Conservation (phyloP, 176 grass and related monocot genomes). For the Guadua angustifolia region DNA sequence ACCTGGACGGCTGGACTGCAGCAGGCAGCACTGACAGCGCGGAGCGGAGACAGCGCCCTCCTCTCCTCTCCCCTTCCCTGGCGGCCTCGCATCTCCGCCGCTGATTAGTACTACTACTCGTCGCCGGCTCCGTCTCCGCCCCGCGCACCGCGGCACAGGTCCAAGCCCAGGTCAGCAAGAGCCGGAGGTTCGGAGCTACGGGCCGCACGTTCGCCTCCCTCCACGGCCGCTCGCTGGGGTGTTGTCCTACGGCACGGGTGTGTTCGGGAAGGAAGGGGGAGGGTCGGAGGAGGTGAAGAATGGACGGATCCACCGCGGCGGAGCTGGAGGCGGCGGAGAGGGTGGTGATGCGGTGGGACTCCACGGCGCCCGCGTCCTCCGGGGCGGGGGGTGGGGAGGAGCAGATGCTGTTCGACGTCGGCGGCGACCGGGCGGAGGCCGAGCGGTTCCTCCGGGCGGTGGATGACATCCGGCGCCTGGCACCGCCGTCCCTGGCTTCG, state of each 20-base stretch:
- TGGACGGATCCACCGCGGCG: constrained; percentile 65
- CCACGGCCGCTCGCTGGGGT: neutral
- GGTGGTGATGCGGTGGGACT: constrained; percentile 72
- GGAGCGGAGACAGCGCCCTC: neutral
- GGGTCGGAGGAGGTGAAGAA: constrained; percentile 20
- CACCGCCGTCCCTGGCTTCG: constrained; percentile 25
- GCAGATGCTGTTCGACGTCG: constrained; percentile 55
- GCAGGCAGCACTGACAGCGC: neutral
- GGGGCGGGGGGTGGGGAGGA: constrained; percentile 47
- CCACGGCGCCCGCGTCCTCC: constrained; percentile 37
- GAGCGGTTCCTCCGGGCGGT: constrained; percentile 68
- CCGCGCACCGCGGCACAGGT: neutral
- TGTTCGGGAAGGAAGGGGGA: neutral
- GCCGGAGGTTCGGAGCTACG: neutral
- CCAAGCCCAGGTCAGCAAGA: neutral
- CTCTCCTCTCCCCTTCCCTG: neutral
- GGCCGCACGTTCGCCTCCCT: neutral
- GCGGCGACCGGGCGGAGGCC: constrained; percentile 50
- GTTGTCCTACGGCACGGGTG: neutral
- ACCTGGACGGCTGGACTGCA: neutral
- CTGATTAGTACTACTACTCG: constrained; percentile 2
- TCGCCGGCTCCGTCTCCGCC: neutral
- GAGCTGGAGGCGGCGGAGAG: constrained; percentile 67
- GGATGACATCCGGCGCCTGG: constrained; percentile 62
- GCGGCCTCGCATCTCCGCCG: constrained; percentile 7